Percentiles rank a stretch among this genome's conserved stretches.
Evolutionary conservation across 1,284 basidiomycete genomes (phyloP).

Genomic region (Sparassis latifolia): DNA sequence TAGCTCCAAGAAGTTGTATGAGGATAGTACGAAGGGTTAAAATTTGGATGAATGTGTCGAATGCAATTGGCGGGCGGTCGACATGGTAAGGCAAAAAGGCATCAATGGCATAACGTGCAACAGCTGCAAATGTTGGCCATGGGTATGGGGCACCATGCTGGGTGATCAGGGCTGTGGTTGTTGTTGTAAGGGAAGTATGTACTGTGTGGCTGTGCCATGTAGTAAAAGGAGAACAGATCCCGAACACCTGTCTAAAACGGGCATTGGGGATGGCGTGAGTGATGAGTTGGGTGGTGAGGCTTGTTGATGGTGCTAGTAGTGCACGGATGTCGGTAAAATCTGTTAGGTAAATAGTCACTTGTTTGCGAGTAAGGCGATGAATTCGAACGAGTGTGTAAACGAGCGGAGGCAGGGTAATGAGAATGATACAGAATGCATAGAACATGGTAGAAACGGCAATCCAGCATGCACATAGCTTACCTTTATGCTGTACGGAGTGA

Average conservation of each 20-base stretch:
- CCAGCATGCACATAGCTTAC: no score
- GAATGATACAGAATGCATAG: no score
- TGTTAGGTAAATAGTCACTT: no score
- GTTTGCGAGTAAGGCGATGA: no score
- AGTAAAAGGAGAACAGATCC: slow-evolving; percentile 36
- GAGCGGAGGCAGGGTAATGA: no score
- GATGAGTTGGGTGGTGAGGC: slow-evolving; percentile 13
- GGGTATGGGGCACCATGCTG: slow-evolving; percentile 13
- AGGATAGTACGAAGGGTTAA: slow-evolving; percentile 37
- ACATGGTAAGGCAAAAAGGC: slow-evolving; percentile 8
- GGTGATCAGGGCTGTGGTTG: slow-evolving; percentile 13
- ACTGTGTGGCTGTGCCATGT: slow-evolving; percentile 19
- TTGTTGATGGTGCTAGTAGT: no score
- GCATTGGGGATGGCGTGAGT: slow-evolving; percentile 37
- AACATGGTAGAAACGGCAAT: no score
- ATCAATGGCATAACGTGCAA: slow-evolving; percentile 25
- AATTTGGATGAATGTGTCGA: slow-evolving; percentile 35
- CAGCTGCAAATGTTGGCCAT: slow-evolving; percentile 26
- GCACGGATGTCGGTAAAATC: no score
- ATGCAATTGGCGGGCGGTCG: slow-evolving; percentile 14
- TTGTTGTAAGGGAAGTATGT: slow-evolving; percentile 29
- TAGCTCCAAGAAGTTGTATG: slow-evolving; percentile 31
- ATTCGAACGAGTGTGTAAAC: no score
- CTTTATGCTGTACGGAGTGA: no score
- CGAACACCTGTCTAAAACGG: slow-evolving; percentile 36